Base-by-base conservation (phyloP, 768 basidiomycete genomes). In the Boletus coccyginus region DNA sequence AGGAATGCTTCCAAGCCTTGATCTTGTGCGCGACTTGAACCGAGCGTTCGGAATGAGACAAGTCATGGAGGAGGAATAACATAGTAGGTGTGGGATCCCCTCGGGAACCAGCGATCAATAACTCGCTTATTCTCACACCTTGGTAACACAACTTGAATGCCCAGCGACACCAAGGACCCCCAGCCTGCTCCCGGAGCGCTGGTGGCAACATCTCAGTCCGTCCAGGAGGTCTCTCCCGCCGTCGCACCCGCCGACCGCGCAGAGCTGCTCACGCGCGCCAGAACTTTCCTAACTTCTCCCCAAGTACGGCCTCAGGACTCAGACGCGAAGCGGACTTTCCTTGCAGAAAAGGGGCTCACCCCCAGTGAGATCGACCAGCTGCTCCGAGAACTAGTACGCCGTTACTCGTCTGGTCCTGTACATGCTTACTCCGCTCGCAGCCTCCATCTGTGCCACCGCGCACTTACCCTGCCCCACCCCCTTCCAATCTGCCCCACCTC, bases 291-390 rank as follows among this genome's bases (percentile, higher is more conserved):
- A 16, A 69, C 70, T 12, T 88, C 90, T 3, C 83, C 87, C 4
- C 85, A 87, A 63, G 78, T 88, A 21, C 75, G 77, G 13, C 70
- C 79, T 45, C 85, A 90, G 59, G 84, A 87, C 62, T 39, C 68
- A 0, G 53, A 67, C 2, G 78, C 81, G 3, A 89, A 89, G 64
- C 81, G 83, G 9, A 71, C 72, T 49, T 92, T 92, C 59, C 78
- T 92, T 13, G 65, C 65, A 0, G 88, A 89, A 62, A 92, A 91
- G 63, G 90, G 90, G 1, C 73, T 92, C 29, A 75, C 74, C n/a
- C 77, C 79, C 5, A 50, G 45, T 11, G 90, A 92, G 65, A 80
- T 90, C 41, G 79, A 84, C 45, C 68, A 66, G 0, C 73, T 92
- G 19, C 66, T 91, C 44, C 78, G 74, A 42, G 82, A 85, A 59